These are phyloP conservation scores for Chlamydomonas sp. DNA, from an alignment of 139 green algal genomes.

Conservation along the genomic window DNA sequence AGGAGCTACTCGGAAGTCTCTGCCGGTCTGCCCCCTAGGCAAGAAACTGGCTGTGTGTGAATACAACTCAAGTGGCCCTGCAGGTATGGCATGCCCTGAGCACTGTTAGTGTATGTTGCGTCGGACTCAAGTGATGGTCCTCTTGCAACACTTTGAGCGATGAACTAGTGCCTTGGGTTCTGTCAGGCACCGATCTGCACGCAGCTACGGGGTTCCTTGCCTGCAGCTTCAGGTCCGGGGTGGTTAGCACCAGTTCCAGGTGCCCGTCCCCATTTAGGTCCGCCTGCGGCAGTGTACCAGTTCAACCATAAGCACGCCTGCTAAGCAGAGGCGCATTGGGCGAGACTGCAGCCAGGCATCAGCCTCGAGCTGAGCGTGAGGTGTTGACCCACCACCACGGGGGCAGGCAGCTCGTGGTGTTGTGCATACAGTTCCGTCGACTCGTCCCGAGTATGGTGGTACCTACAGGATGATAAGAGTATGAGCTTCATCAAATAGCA, in stretches of 20 bases:
- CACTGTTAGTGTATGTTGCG: no score
- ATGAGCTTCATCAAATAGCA: neutral
- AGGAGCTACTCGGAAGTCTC: no score
- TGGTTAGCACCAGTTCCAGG: constrained; percentile 86
- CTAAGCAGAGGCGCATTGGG: neutral
- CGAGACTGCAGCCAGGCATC: neutral
- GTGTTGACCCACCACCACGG: constrained; percentile 48
- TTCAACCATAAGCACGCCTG: neutral
- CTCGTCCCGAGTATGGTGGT: constrained; percentile 25
- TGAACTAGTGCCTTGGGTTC: no score
- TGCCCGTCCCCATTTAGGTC: constrained; percentile 97
- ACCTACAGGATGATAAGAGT: constrained; percentile 16
- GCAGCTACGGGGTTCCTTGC: no score
- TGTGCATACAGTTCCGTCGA: constrained; percentile 31
- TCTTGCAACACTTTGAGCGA: no score
- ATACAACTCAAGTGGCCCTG: no score
- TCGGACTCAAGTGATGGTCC: no score
- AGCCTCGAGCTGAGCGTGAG: neutral
- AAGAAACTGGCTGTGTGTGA: no score
- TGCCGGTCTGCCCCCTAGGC: no score
- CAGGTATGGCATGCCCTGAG: no score
- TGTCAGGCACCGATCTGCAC: no score
- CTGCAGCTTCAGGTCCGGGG: constrained; percentile 77
- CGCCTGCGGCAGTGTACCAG: constrained; percentile 50
- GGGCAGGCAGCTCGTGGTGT: constrained; percentile 43